Conservation (phyloP, 306 rosid genomes). For the Prinsepia uniflora region DNA sequence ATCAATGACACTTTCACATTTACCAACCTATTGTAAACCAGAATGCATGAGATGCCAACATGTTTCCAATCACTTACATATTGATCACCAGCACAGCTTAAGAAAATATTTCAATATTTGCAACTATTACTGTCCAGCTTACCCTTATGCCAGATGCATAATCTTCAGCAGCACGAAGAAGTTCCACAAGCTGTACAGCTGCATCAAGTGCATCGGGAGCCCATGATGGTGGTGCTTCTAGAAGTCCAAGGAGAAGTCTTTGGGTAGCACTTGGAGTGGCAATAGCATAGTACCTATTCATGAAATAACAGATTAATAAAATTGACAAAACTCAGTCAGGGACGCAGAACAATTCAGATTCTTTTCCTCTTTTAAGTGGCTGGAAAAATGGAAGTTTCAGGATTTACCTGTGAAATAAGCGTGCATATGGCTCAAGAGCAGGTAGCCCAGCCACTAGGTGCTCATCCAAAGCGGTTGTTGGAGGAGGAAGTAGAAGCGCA, state of each 20-base stretch:
- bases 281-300: slow-evolving; percentile 85
- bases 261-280: slow-evolving; percentile 99
- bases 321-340: not conserved
- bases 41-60: slow-evolving; percentile 2
- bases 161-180: slow-evolving; percentile 99
- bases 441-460: slow-evolving; percentile 98
- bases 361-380: not conserved
- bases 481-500: slow-evolving; percentile 96
- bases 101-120: slow-evolving; percentile 12
- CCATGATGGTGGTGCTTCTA: slow-evolving; percentile 99
- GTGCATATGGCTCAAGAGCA: slow-evolving; percentile 99
- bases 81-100: slow-evolving; percentile 10
- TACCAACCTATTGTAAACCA: slow-evolving; percentile 11
- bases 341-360: slow-evolving; percentile 7
- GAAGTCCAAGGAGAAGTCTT: slow-evolving; percentile 95
- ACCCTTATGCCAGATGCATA: slow-evolving; percentile 98
- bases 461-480: slow-evolving; percentile 94
- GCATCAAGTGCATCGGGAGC: slow-evolving; percentile 99
- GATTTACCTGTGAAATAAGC: slow-evolving; percentile 83
- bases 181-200: slow-evolving; percentile 96
- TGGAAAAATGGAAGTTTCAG: slow-evolving; percentile 19
- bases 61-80: slow-evolving; percentile 1
- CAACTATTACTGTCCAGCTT: slow-evolving; percentile 36
- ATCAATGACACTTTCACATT: slow-evolving; percentile 5
- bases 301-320: slow-evolving; percentile 10